Evolutionary conservation across 2,329 filamentous ascomycete genomes (phyloP).

Genomic region (Talaromyces verruculosus): DNA sequence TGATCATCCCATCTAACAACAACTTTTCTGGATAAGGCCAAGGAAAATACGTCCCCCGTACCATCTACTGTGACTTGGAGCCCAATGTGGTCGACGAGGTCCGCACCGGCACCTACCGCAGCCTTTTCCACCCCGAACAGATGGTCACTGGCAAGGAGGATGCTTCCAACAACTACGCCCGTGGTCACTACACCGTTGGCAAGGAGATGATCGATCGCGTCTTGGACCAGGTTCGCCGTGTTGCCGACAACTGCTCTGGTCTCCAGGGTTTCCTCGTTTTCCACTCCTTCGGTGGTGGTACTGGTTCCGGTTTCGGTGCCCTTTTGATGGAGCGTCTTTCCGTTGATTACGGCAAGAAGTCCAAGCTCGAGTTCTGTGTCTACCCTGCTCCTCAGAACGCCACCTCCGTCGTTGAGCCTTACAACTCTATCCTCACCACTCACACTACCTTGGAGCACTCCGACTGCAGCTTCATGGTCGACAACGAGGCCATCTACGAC

Average conservation of each 20-base stretch:
- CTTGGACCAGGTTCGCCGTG: conserved; percentile 93
- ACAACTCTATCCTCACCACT: conserved; percentile 99
- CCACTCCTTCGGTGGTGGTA: conserved; percentile 99
- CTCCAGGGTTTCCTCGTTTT: conserved; percentile 99
- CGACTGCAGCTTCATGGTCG: conserved; percentile 99
- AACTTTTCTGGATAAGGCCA: conserved; percentile 61
- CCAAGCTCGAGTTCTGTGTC: conserved; percentile 99
- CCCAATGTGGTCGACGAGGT: conserved; percentile 99
- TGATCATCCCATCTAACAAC: conserved; percentile 20
- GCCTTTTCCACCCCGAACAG: conserved; percentile 97
- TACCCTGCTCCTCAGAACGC: conserved; percentile 97
- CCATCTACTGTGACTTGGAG: conserved; percentile 99
- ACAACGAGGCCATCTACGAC: conserved; percentile 99
- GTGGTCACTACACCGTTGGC: conserved; percentile 98
- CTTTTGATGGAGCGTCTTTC: conserved; percentile 98
- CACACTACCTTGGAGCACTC: conserved; percentile 99
- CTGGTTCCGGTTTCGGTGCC: conserved; percentile 96
- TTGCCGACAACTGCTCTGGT: conserved; percentile 96
- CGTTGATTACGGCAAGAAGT: conserved; percentile 99
- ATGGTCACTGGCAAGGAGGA: conserved; percentile 99
- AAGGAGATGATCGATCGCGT: conserved; percentile 99
- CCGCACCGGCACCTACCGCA: conserved; percentile 93
- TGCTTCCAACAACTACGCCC: conserved; percentile 99
- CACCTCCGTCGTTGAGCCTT: conserved; percentile 97
- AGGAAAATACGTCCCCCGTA: conserved; percentile 98